Evolutionary conservation across 495 filamentous ascomycete species (phyloP).

Genomic region (Aspergillus bridgeri): DNA sequence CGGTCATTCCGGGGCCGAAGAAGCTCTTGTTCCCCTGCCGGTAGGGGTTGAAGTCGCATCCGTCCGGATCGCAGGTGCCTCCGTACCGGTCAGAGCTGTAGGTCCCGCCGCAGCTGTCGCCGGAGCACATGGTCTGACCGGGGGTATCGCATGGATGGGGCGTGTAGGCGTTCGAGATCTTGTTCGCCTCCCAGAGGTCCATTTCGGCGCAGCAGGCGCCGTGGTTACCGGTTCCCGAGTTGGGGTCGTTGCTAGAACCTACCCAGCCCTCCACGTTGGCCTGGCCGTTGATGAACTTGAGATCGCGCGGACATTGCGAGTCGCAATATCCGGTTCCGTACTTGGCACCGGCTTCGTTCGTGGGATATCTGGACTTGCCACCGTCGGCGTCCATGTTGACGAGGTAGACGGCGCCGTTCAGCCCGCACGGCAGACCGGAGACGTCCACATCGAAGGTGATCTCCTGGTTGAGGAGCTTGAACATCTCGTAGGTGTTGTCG

Average conservation of each 20-base stretch:
- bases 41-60: conserved; percentile 79
- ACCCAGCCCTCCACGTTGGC: conserved; percentile 61
- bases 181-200: conserved; percentile 73
- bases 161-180: conserved; percentile 53
- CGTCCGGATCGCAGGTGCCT: conserved; percentile 69
- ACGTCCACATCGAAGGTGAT: conserved; percentile 68
- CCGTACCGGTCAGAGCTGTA: conserved; percentile 41
- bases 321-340: conserved; percentile 80
- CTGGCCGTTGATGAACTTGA: conserved; percentile 68
- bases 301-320: conserved; percentile 62
- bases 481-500: conserved; percentile 55
- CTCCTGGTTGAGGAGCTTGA: conserved; percentile 59
- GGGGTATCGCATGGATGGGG: conserved; percentile 62
- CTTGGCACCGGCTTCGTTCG: conserved; percentile 64
- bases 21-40: conserved; percentile 59
- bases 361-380: conserved; percentile 45
- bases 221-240: conserved; percentile 56
- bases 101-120: conserved; percentile 51
- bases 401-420: conserved; percentile 71
- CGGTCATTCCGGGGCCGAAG: conserved; percentile 57
- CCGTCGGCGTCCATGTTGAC: conserved; percentile 63
- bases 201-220: conserved; percentile 72
- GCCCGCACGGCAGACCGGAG: conserved; percentile 61
- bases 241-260: conserved; percentile 54
- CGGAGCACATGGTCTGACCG: conserved; percentile 55